Evolutionary conservation across 345 rosid species (phyloP).

Genomic region (Lagerstroemia speciosa): DNA sequence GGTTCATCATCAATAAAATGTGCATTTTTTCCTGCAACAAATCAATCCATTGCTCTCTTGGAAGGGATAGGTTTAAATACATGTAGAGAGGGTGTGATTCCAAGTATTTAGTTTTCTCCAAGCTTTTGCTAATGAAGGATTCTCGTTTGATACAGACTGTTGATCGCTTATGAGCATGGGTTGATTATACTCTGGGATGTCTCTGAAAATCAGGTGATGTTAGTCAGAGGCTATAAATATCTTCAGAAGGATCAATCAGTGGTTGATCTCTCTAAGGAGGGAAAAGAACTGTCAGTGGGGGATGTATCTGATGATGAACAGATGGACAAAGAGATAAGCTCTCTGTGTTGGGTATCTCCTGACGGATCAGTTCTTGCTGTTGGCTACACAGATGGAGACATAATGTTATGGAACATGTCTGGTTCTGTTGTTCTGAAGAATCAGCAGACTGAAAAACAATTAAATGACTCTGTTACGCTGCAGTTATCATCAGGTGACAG

Average conservation of each 20-base stretch:
- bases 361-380: conserved; percentile 59
- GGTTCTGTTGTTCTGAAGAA: conserved; percentile 18
- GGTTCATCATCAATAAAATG: conserved; percentile 6
- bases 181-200: conserved; percentile 62
- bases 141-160: conserved; percentile 27
- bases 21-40: background rate
- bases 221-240: conserved; percentile 54
- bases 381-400: conserved; percentile 66
- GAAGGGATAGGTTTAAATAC: background rate
- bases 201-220: conserved; percentile 34
- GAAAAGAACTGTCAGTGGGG: conserved; percentile 15
- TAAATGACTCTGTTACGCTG: conserved; percentile 44
- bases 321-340: conserved; percentile 53
- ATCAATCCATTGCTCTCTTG: background rate
- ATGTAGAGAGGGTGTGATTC: background rate
- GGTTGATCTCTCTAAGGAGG: conserved; percentile 22
- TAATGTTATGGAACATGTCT: conserved; percentile 56
- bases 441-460: conserved; percentile 21
- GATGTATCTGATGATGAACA: conserved; percentile 19
- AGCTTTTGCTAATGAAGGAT: background rate
- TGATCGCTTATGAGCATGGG: conserved; percentile 59
- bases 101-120: background rate
- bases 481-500: conserved; percentile 47
- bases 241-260: conserved; percentile 17
- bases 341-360: conserved; percentile 67